Evolutionary conservation across 306 rosid species (phyloP).

Genomic region (Luffa acutangula): DNA sequence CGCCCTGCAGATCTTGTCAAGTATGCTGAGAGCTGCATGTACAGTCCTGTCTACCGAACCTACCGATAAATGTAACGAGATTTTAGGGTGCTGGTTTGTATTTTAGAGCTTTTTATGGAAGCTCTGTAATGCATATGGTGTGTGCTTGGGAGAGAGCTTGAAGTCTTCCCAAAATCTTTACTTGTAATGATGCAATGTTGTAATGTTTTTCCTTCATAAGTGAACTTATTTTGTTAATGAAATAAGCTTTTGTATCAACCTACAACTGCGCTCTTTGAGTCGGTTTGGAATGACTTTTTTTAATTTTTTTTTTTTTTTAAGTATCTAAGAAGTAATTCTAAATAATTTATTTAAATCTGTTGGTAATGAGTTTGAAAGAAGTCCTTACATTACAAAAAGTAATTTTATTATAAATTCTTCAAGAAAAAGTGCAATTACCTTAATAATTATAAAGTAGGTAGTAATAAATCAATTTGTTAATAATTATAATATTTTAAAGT

Average conservation of each 20-base stretch:
- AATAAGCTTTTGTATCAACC: neutral
- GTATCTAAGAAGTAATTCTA: no score
- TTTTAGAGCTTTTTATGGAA: neutral
- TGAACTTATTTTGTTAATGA: neutral
- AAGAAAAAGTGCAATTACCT: no score
- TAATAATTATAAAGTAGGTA: no score
- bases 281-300: no score
- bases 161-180: neutral
- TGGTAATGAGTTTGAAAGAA: neutral
- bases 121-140: neutral
- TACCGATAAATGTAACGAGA: conserved; percentile 34
- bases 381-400: no score
- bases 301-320: no score
- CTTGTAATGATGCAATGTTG: neutral
- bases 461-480: no score
- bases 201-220: neutral
- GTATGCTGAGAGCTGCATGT: conserved; percentile 91
- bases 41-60: conserved; percentile 55
- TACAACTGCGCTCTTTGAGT: no score
- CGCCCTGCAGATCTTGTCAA: conserved; percentile 70
- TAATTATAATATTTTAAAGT: no score
- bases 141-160: neutral
- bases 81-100: neutral
- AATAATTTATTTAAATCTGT: no score
- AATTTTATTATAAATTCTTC: no score